These are phyloP conservation scores for Picea sitchensis DNA, from an alignment of 75 land plant species.

Conservation along the genomic window DNA sequence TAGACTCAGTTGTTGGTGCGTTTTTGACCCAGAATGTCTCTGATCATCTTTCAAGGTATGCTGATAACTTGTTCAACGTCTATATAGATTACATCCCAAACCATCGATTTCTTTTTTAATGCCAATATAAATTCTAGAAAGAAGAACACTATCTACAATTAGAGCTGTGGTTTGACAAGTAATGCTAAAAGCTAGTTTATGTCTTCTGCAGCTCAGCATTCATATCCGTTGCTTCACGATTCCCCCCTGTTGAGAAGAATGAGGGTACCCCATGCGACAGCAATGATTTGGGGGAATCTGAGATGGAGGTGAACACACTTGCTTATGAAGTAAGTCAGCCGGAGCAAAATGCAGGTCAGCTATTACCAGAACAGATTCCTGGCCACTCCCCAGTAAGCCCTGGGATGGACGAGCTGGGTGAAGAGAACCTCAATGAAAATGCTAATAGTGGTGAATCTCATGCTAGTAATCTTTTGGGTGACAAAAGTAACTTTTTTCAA, in stretches of 20 bases:
- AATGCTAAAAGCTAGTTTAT: background rate
- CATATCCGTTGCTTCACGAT: constrained; percentile 79
- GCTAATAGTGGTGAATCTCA: background rate
- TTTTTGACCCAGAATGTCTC: constrained; percentile 98
- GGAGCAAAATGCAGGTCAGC: background rate
- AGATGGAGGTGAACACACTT: background rate
- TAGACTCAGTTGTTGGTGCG: constrained; percentile 95
- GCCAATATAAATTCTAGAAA: background rate
- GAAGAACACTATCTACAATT: background rate
- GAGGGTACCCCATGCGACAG: background rate
- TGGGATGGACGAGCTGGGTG: background rate
- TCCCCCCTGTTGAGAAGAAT: constrained; percentile 35
- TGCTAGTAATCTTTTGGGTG: constrained; percentile 4
- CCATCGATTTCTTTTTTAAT: background rate
- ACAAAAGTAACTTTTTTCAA: background rate
- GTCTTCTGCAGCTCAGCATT: constrained; percentile 81
- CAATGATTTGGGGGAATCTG: constrained; percentile 9
- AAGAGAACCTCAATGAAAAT: constrained; percentile 2
- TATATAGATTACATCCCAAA: background rate
- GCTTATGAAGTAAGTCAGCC: background rate
- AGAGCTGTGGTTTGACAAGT: background rate
- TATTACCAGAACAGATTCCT: background rate
- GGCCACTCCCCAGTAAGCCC: background rate
- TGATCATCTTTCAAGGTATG: constrained; percentile 92
- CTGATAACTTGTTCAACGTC: background rate